Base-by-base conservation (phyloP, 352 stramenopile genomes). In the Globisporangium cederbergense region DNA sequence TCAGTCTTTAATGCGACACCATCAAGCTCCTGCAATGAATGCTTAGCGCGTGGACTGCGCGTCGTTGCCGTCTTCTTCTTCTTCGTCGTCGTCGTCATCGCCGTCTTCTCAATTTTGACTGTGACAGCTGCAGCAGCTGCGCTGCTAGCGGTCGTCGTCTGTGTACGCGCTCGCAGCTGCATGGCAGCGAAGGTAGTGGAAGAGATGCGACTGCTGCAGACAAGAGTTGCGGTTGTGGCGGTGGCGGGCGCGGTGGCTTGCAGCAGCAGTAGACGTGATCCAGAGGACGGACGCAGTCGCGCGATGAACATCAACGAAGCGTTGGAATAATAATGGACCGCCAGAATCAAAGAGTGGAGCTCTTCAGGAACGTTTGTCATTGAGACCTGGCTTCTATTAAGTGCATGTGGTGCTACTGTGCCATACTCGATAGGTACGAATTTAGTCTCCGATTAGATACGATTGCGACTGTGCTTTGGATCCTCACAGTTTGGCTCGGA, bases 281-380 rank as follows among this genome's bases (percentile, higher is more conserved):
- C 22, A 13, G 16, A 28, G 13, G 28, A 16, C 22, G 10, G 56
- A 6, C 43, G 25, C 22, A 18, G 56, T 38, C n/a, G 34, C 8
- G n/a, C 38, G 56, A 61, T 61, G 56, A 61, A 61, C 56, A 61
- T 61, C 52, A 43, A 43, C 52, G 52, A 58, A 58, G 50, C 2
- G n/a, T 9, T 56, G 18, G 13, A 20, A 25, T 28, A 28, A 28
- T 28, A 38, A 42, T 56, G 28, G 40, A 60, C 54, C 54, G n/a
- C 40, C 38, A n/a, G 20, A 52, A 53, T 14, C 10, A 4, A 64
- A 40, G 2, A 42, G 53, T 20, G 13, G 42, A 8, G 13, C 1
- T 4, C 4, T 38, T 25, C 14, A n/a, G 34, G 13, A 36, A 34
- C 20, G 22, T 30, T 30, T 16, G 18, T 34, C 16, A 54, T 36